phyloP scores from a whole-genome alignment of 768 basidiomycete species.

The Piloderma croceum region DNA sequence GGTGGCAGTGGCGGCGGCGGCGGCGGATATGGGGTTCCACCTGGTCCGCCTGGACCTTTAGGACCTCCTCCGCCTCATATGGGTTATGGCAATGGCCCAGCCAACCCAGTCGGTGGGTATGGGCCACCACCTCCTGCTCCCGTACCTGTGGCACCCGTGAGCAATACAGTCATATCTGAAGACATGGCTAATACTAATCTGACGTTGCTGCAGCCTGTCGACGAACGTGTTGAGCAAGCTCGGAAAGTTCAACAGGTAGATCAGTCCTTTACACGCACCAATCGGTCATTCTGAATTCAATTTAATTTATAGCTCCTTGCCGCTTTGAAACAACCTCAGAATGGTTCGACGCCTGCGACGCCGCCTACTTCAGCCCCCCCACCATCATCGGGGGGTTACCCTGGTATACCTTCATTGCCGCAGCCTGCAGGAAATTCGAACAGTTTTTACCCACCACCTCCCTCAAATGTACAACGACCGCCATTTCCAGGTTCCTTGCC shows the following conservation, averaged over 20 bases:
- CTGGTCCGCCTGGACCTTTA: conserved; percentile 11
- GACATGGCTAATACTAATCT: conserved; percentile 7
- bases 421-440: conserved; percentile 23
- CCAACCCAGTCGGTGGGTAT: conserved; percentile 15
- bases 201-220: conserved; percentile 36
- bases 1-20: conserved; percentile 8
- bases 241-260: conserved; percentile 74
- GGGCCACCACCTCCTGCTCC: conserved; percentile 4
- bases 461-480: conserved; percentile 22
- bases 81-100: conserved; percentile 27
- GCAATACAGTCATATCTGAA: conserved; percentile 12
- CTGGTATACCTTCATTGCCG: conserved; percentile 31
- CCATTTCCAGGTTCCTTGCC: conserved; percentile 31
- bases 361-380: conserved; percentile 29
- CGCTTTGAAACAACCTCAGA: conserved; percentile 68
- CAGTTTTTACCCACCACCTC: conserved; percentile 43
- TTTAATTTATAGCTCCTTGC: conserved; percentile 49
- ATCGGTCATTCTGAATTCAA: neutral
- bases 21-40: conserved; percentile 4
- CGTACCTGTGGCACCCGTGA: conserved; percentile 17
- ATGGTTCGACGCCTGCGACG: conserved; percentile 21
- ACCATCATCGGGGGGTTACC: conserved; percentile 28
- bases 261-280: neutral
- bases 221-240: conserved; percentile 85
- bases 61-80: conserved; percentile 14